Evolutionary conservation across 1,284 basidiomycete species (phyloP).

Genomic region (Tilletia caries): DNA sequence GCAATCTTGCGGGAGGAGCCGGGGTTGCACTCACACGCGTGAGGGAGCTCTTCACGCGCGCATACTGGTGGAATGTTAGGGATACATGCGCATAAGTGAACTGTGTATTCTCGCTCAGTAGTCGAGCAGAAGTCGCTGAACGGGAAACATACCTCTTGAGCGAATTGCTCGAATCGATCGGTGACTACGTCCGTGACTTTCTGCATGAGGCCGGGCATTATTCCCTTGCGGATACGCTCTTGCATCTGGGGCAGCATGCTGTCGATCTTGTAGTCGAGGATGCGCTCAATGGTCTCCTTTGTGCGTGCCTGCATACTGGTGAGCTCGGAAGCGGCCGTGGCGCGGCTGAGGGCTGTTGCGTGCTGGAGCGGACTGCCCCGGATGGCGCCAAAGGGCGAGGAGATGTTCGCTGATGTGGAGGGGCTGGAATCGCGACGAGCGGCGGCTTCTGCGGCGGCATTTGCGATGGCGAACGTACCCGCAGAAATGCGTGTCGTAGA

Average conservation of each 20-base stretch:
- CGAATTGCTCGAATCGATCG: slow-evolving; percentile 6
- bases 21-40: slow-evolving; percentile 3
- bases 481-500: not conserved
- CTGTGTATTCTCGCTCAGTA: no score
- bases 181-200: not conserved
- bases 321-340: not conserved
- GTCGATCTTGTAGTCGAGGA: slow-evolving; percentile 7
- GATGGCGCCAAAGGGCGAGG: not conserved
- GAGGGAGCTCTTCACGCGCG: slow-evolving; percentile 2
- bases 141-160: not conserved
- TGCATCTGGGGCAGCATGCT: not conserved
- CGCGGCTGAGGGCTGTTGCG: not conserved
- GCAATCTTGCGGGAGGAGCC: not conserved
- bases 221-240: not conserved
- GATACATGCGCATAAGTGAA: no score
- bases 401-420: not conserved
- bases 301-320: not conserved
- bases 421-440: not conserved
- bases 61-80: not conserved
- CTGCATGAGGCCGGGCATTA: slow-evolving; percentile 1
- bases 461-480: not conserved
- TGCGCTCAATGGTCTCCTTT: slow-evolving; percentile 8
- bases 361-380: not conserved
- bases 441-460: not conserved
- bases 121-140: not conserved